Percentiles rank a stretch among this genome's conserved stretches.
phyloP scores from a whole-genome alignment of 2,329 filamentous ascomycete genomes.

The Metarhizium guizhouense region DNA sequence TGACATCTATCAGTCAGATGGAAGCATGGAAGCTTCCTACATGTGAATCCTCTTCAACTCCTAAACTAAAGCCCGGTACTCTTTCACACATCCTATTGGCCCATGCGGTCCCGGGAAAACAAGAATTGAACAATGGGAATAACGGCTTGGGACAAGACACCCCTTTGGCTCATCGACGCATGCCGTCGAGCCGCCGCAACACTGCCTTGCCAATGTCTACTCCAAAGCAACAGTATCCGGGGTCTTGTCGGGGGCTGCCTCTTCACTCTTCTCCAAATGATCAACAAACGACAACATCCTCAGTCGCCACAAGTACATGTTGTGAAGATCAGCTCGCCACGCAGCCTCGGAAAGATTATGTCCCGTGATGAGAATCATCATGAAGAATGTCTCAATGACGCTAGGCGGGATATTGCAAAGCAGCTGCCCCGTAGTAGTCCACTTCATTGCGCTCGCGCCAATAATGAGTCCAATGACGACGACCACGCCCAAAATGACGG shows the following conservation, averaged over 20 bases:
- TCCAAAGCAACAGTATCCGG: neutral
- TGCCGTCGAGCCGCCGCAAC: too few relatives aligned
- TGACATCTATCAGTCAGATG: too few relatives aligned
- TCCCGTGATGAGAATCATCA: slow-evolving; percentile 17
- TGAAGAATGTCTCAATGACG: slow-evolving; percentile 14
- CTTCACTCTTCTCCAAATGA: slow-evolving; percentile 9
- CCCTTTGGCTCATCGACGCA: too few relatives aligned
- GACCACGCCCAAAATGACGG: slow-evolving; percentile 9
- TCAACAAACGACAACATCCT: slow-evolving; percentile 30
- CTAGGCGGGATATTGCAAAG: slow-evolving; percentile 12
- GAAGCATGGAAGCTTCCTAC: too few relatives aligned
- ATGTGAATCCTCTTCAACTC: too few relatives aligned
- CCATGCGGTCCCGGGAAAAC: too few relatives aligned
- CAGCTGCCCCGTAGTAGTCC: neutral
- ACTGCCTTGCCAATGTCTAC: neutral
- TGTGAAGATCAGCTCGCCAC: slow-evolving; percentile 18
- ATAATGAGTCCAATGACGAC: too few relatives aligned
- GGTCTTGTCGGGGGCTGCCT: neutral
- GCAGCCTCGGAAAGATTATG: slow-evolving; percentile 13
- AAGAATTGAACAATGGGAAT: too few relatives aligned
- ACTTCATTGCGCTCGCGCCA: too few relatives aligned
- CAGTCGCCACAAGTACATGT: slow-evolving; percentile 28
- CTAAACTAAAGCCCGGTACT: too few relatives aligned
- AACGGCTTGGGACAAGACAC: too few relatives aligned
- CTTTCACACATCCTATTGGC: too few relatives aligned